Evolutionary conservation across 352 stramenopile genomes (phyloP).

Genomic region (Phytophthora pistaciae): DNA sequence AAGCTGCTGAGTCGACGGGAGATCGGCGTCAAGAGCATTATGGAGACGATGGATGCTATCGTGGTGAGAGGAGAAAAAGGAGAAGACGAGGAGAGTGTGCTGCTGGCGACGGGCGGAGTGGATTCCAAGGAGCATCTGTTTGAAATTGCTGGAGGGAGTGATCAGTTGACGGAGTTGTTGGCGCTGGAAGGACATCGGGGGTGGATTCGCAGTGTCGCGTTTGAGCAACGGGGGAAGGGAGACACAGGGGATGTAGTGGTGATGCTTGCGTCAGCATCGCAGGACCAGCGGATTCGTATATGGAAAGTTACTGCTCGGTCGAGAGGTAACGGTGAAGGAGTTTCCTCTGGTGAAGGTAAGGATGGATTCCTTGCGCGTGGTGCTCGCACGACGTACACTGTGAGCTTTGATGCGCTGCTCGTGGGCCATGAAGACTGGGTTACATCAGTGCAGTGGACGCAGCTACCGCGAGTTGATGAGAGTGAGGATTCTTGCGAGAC

Average conservation of each 20-base stretch:
- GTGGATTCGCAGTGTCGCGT: constrained; percentile 78
- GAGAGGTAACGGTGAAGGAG: background rate
- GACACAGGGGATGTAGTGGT: constrained; percentile 6
- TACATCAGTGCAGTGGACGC: constrained; percentile 71
- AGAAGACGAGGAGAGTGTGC: constrained; percentile 34
- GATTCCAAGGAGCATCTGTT: constrained; percentile 76
- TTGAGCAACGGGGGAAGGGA: constrained; percentile 24
- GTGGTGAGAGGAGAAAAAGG: constrained; percentile 13
- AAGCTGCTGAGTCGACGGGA: constrained; percentile 29
- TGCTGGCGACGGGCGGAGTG: constrained; percentile 74
- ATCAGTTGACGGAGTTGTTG: constrained; percentile 41
- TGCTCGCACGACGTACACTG: constrained; percentile 35
- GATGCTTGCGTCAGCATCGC: constrained; percentile 70
- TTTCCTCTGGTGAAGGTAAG: constrained; percentile 18
- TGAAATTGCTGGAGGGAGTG: constrained; percentile 37
- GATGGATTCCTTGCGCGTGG: constrained; percentile 48
- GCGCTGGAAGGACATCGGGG: constrained; percentile 67
- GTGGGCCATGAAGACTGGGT: constrained; percentile 86
- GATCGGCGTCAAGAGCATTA: constrained; percentile 57
- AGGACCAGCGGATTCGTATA: constrained; percentile 77
- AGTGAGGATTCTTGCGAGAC: background rate
- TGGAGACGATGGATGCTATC: constrained; percentile 54
- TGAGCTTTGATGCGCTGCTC: constrained; percentile 76
- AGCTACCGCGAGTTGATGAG: constrained; percentile 13
- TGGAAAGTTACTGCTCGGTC: constrained; percentile 55